phyloP scores from a whole-genome alignment of 495 filamentous ascomycete species.

The Penicillium robsamsonii region DNA sequence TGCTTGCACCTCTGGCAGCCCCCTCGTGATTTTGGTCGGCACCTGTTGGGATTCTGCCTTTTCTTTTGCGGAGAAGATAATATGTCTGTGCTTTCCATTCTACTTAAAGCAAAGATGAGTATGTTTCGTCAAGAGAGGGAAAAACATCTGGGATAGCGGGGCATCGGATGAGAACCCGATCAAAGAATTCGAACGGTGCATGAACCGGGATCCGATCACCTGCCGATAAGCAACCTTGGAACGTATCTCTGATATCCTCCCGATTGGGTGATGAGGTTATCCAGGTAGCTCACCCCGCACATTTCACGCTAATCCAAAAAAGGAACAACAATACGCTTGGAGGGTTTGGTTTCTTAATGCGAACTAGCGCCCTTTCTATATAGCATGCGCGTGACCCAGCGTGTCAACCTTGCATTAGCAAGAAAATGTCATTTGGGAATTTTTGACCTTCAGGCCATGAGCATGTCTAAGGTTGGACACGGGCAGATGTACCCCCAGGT shows the following conservation, averaged over 20 bases:
- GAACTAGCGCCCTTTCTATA: neutral
- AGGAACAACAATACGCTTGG: neutral
- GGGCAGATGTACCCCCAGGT: neutral
- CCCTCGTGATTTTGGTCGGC: constrained; percentile 27
- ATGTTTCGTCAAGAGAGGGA: neutral
- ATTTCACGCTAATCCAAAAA: neutral
- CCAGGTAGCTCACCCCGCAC: neutral
- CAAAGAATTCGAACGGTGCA: neutral
- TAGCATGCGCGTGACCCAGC: neutral
- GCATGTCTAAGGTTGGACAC: neutral
- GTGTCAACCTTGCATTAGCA: neutral
- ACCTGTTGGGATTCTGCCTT: constrained; percentile 28
- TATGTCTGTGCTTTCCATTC: constrained; percentile 4
- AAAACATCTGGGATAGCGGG: neutral
- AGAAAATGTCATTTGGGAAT: neutral
- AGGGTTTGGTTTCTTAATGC: neutral
- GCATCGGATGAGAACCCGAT: constrained; percentile 7
- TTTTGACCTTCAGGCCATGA: neutral
- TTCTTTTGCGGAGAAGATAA: constrained; percentile 6
- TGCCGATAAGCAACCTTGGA: constrained; percentile 1
- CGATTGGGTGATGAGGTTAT: neutral
- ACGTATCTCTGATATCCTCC: neutral
- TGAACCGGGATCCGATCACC: constrained; percentile 12
- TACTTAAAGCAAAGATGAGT: neutral
- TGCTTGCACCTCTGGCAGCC: constrained; percentile 29